Conservation (phyloP, 768 basidiomycete species). For the Phylloporus arenicola region DNA sequence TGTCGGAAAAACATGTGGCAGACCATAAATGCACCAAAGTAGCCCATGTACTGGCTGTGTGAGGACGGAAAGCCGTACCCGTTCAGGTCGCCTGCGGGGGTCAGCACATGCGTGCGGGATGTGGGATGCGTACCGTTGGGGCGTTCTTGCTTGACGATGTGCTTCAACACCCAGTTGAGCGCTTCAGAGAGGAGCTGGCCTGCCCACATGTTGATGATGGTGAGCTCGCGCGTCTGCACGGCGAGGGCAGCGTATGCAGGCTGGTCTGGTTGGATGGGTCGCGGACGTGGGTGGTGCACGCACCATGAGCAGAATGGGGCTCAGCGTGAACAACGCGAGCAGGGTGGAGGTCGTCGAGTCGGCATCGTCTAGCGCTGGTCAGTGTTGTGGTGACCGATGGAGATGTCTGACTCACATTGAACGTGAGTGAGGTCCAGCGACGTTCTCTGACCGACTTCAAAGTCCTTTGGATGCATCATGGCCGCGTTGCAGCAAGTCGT, state of each 20-base stretch:
- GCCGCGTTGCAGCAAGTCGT: conserved; percentile 27
- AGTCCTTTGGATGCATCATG: conserved; percentile 2
- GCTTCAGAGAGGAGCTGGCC: conserved; percentile 72
- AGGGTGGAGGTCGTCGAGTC: conserved; percentile 50
- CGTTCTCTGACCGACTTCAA: conserved; percentile 18
- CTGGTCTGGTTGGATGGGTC: conserved; percentile 32
- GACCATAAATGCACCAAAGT: conserved; percentile 70
- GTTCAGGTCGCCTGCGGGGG: conserved; percentile 27
- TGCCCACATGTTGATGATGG: conserved; percentile 79
- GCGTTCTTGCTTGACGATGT: conserved; percentile 58
- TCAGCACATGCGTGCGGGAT: background rate
- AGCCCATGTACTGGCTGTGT: conserved; percentile 89
- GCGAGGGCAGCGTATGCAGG: conserved; percentile 74
- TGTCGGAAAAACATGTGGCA: conserved; percentile 72
- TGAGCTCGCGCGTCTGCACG: conserved; percentile 70
- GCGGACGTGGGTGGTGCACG: conserved; percentile 1
- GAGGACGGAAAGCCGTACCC: conserved; percentile 88
- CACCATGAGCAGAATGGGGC: conserved; percentile 71
- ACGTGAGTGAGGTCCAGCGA: conserved; percentile 66
- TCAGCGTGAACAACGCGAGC: conserved; percentile 61
- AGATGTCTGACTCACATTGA: conserved; percentile 40
- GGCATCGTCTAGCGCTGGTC: conserved; percentile 47
- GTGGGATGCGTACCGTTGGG: conserved; percentile 48
- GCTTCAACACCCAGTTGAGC: conserved; percentile 67
- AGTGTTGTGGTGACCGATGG: background rate